phyloP scores from a whole-genome alignment of 192 early-diverging fungal genomes.

The Blastocladiella britannica region DNA sequence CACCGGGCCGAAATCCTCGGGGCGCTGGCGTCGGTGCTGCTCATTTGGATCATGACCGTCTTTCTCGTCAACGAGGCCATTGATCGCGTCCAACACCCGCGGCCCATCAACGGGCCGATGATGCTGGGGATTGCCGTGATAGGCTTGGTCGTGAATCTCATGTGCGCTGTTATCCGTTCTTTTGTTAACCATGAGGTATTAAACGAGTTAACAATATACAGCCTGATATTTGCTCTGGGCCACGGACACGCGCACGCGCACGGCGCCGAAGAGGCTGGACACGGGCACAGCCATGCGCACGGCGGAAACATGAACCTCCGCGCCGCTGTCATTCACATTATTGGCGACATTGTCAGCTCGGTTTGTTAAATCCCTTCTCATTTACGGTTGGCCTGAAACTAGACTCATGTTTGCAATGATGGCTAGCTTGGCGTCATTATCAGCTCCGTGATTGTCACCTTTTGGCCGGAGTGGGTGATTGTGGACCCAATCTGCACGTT shows the following conservation, averaged over 20 bases:
- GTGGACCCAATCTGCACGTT: conserved; percentile 69
- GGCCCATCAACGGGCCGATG: conserved; percentile 36
- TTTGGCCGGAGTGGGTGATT: conserved; percentile 31
- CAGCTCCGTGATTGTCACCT: conserved; percentile 40
- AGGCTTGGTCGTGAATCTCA: conserved; percentile 56
- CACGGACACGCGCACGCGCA: conserved; percentile 27
- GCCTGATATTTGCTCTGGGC: conserved; percentile 31
- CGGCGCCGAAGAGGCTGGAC: conserved; percentile 8
- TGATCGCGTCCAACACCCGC: conserved; percentile 37
- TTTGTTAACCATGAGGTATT: not conserved
- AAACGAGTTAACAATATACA: conserved; percentile 8
- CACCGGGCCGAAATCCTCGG: conserved; percentile 60
- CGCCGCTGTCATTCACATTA: conserved; percentile 12
- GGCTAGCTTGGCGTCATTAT: conserved; percentile 64
- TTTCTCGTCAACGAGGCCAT: conserved; percentile 48
- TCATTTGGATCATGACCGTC: conserved; percentile 57
- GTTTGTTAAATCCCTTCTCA: too few relatives aligned
- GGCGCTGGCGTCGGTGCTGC: conserved; percentile 47
- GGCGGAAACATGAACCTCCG: conserved; percentile 31
- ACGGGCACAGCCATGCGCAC: conserved; percentile 8
- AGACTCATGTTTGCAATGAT: too few relatives aligned
- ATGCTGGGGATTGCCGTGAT: conserved; percentile 48
- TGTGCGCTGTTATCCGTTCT: conserved; percentile 21
- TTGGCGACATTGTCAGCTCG: conserved; percentile 19
- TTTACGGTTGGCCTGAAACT: too few relatives aligned